These are phyloP conservation scores for Selaginella moellendorffii DNA, from an alignment of 75 land plant species.

Conservation along the genomic window DNA sequence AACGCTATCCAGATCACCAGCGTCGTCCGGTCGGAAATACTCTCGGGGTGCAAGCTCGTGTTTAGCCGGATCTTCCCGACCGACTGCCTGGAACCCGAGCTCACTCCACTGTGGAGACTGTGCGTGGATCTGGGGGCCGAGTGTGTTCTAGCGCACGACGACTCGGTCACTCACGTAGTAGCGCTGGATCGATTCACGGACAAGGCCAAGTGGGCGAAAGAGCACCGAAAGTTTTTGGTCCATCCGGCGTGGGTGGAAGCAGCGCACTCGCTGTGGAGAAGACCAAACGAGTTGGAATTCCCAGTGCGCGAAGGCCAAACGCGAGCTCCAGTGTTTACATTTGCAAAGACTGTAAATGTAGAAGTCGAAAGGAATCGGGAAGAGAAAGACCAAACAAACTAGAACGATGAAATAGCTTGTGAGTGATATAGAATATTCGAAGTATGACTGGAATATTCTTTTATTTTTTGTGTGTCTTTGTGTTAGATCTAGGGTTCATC, in stretches of 20 bases:
- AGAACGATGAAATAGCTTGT: too few relatives aligned
- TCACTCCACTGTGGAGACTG: constrained; percentile 39
- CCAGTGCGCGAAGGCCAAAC: neutral
- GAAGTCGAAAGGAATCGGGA: neutral
- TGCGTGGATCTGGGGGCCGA: constrained; percentile 64
- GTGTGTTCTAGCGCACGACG: constrained; percentile 39
- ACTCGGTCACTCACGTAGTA: constrained; percentile 72
- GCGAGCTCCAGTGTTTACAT: neutral
- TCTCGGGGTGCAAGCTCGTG: constrained; percentile 57
- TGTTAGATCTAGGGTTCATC: neutral
- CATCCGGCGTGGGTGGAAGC: constrained; percentile 81
- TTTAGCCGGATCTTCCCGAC: constrained; percentile 26
- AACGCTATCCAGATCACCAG: constrained; percentile 33
- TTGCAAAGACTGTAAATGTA: neutral
- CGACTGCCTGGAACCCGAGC: constrained; percentile 16
- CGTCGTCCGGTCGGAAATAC: constrained; percentile 28
- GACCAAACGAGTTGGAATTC: constrained; percentile 15
- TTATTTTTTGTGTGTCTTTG: too few relatives aligned
- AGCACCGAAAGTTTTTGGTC: constrained; percentile 47
- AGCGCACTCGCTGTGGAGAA: constrained; percentile 50
- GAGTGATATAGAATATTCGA: neutral
- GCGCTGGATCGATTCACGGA: constrained; percentile 50
- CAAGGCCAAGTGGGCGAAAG: constrained; percentile 72
- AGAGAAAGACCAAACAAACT: too few relatives aligned
- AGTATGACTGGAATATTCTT: neutral